Evolutionary conservation across 2,329 filamentous ascomycete genomes (phyloP), one percentile per base, ranked within the genome.

Genomic region (Dothiorella sarmentorum): DNA sequence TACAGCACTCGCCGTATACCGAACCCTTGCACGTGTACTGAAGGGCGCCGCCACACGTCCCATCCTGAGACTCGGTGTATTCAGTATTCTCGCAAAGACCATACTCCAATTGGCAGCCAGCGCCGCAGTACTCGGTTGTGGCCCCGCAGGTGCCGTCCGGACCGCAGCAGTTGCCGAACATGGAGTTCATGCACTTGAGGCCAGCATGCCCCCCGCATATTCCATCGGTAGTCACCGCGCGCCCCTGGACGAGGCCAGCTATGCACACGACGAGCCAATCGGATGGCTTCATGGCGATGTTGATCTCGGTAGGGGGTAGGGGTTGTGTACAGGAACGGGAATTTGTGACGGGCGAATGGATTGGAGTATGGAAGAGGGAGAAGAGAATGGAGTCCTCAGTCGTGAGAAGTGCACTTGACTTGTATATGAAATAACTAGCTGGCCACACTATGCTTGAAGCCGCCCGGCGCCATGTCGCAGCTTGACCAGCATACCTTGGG

Each of bases 11-110:
- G 17, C 66, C 66, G 24, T 58, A 66, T 3, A 29, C 37, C 0
- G 64, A 67, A n/a, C 61, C 65, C 55, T 61, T 58, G 58, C 66
- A 69, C 15, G 58, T 62, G 42, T 62, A 68, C 4, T 66, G 66
- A 26, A 61, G 61, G 15, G 44, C 42, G 7, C 64, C 66, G 27
- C 63, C 65, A 35, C 66, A 68, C 24, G 57, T 59, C n/a, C 57
- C 57, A 24, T 59, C 57, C 13, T 18, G 47, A 29, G 57, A 59
- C 31, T 22, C 13, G 4, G 57, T 27, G 42, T 31, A 40, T 13
- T 18, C 33, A 13, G 33, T 45, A 7, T 40, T 56, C 22, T 65
- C 59, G 43, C 67, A 68, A 38, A 62, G 55, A 10, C 67, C 67
- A 15, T 57, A 65, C 5, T 58, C 61, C 24, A 61, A 38, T 38